A percentile compares a stretch with the other conserved stretches of the same genome.
phyloP scores from a whole-genome alignment of 2,329 filamentous ascomycete species.

The Hysterium pulicare region DNA sequence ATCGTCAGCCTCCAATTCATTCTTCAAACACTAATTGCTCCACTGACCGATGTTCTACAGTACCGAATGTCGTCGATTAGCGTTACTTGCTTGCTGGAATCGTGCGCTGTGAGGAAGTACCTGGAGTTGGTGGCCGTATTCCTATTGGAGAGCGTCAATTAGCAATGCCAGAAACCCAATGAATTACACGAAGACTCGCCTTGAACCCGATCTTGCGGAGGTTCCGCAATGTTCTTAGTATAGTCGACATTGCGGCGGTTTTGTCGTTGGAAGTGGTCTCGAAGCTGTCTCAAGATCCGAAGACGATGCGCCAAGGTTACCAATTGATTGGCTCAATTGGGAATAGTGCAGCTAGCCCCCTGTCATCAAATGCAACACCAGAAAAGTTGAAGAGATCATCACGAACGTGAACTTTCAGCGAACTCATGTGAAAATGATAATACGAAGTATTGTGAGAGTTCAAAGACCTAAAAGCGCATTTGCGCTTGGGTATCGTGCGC shows the following conservation, averaged over 20 bases:
- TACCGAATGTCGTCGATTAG: slow-evolving; percentile 22
- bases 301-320: not conserved
- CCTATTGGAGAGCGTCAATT: slow-evolving; percentile 51
- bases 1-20: slow-evolving; percentile 25
- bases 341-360: not conserved
- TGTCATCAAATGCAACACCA: not conserved
- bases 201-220: slow-evolving; percentile 84
- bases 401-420: too few relatives aligned
- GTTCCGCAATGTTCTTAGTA: slow-evolving; percentile 81
- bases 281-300: not conserved
- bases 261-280: not conserved
- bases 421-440: slow-evolving; percentile 38
- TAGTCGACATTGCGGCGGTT: slow-evolving; percentile 75
- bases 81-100: slow-evolving; percentile 14
- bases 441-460: slow-evolving; percentile 25
- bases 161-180: slow-evolving; percentile 17
- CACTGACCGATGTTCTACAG: slow-evolving; percentile 38
- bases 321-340: not conserved
- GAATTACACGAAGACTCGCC: slow-evolving; percentile 49
- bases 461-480: slow-evolving; percentile 18
- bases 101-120: slow-evolving; percentile 56
- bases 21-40: not conserved
- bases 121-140: slow-evolving; percentile 89
- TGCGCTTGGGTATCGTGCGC: slow-evolving; percentile 15
- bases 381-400: not conserved